Evolutionary conservation across 164 flowering plant genomes (phyloP).

Genomic region (Berberis vulgaris): DNA sequence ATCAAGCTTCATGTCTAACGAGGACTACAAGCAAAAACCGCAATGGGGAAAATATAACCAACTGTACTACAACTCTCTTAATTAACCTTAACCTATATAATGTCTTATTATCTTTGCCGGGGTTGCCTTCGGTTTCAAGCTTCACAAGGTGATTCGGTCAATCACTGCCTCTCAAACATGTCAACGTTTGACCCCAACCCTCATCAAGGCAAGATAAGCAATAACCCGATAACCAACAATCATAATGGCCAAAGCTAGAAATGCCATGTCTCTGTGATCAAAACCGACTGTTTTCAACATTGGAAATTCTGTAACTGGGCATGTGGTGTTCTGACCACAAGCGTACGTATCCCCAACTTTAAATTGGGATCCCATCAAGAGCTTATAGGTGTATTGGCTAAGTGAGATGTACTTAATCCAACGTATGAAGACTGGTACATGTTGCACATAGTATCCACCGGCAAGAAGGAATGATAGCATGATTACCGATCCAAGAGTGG

Average conservation of each 20-base stretch:
- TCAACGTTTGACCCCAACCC: not conserved
- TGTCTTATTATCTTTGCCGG: too few relatives aligned
- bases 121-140: too few relatives aligned
- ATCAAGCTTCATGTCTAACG: too few relatives aligned
- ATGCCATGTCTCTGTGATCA: not conserved
- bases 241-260: not conserved
- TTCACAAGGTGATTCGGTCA: too few relatives aligned
- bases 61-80: too few relatives aligned
- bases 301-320: not conserved
- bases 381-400: not conserved
- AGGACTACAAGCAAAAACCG: too few relatives aligned
- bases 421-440: slow-evolving; percentile 4
- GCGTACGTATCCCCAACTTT: not conserved
- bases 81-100: too few relatives aligned
- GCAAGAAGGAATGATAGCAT: not conserved
- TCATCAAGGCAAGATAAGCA: not conserved
- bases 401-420: slow-evolving; percentile 10
- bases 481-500: slow-evolving; percentile 2
- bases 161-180: too few relatives aligned
- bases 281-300: not conserved
- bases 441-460: slow-evolving; percentile 6
- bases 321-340: not conserved
- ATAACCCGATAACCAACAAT: not conserved
- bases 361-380: slow-evolving; percentile 1
- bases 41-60: too few relatives aligned